Percentiles rank a stretch among this genome's conserved stretches.
These are phyloP conservation scores for Trametes sp. DNA, from an alignment of 1,284 basidiomycete species.

Conservation along the genomic window DNA sequence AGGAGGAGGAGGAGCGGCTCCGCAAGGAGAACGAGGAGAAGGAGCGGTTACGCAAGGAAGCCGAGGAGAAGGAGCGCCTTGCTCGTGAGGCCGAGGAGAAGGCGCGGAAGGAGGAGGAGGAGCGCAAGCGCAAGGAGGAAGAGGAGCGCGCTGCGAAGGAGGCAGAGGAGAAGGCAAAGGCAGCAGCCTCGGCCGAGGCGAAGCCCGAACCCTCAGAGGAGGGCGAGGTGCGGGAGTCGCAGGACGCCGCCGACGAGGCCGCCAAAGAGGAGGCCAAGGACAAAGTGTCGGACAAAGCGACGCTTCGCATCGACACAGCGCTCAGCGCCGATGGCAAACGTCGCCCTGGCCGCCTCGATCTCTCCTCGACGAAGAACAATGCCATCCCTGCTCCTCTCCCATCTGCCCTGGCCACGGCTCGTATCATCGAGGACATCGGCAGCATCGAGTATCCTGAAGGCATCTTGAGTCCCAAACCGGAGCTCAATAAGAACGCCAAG, in stretches of 20 bases:
- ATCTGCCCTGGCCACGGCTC: conserved; percentile 77
- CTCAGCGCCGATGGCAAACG: conserved; percentile 48
- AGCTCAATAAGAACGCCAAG: conserved; percentile 87
- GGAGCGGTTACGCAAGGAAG: conserved; percentile 44
- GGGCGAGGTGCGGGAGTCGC: conserved; percentile 48
- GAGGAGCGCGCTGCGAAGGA: conserved; percentile 40
- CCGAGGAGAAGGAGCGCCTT: conserved; percentile 40
- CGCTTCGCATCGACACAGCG: conserved; percentile 68
- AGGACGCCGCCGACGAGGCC: conserved; percentile 39
- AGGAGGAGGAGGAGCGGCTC: conserved; percentile 43
- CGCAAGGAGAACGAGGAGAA: conserved; percentile 50
- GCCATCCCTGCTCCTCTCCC: conserved; percentile 57
- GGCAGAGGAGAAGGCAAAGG: conserved; percentile 40
- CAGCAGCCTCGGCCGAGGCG: conserved; percentile 44
- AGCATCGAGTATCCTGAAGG: conserved; percentile 86
- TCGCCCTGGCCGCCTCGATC: conserved; percentile 80
- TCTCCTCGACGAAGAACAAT: conserved; percentile 55
- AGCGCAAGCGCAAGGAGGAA: conserved; percentile 46
- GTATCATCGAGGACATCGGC: conserved; percentile 84
- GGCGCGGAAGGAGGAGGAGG: conserved; percentile 44
- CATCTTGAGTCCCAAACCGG: conserved; percentile 83
- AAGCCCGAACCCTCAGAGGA: conserved; percentile 42
- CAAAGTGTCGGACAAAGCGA: conserved; percentile 51
- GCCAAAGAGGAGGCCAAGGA: conserved; percentile 48
- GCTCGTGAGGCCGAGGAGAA: conserved; percentile 39